Conservation (phyloP, 2,329 filamentous ascomycete species). For the Diplodia seriata region DNA sequence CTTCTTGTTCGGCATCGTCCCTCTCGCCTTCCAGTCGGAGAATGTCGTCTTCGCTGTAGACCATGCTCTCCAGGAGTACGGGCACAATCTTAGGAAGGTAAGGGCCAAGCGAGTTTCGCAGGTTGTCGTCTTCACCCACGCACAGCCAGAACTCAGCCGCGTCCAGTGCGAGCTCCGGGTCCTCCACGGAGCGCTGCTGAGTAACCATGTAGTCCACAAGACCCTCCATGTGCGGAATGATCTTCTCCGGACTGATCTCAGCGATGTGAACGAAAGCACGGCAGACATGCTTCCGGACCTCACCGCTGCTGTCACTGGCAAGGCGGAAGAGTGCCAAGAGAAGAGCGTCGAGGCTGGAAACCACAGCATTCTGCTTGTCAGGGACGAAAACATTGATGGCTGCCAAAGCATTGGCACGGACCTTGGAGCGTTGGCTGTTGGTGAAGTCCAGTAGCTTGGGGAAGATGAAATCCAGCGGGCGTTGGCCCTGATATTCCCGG, state of each 20-base stretch:
- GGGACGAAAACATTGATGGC: constrained; percentile 93
- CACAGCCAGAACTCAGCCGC: constrained; percentile 98
- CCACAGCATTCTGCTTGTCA: constrained; percentile 80
- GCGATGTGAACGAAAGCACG: constrained; percentile 91
- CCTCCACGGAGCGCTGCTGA: constrained; percentile 81
- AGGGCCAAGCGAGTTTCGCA: constrained; percentile 78
- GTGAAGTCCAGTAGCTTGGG: constrained; percentile 91
- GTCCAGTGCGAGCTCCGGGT: constrained; percentile 89
- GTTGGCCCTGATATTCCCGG: constrained; percentile 84
- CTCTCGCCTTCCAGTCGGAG: constrained; percentile 77
- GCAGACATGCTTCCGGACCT: constrained; percentile 92
- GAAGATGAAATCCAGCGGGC: constrained; percentile 85
- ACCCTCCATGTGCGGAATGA: constrained; percentile 84
- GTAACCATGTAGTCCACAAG: constrained; percentile 91
- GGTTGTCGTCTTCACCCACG: constrained; percentile 82
- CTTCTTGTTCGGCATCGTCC: constrained; percentile 87
- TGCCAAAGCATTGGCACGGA: constrained; percentile 79
- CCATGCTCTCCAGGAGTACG: constrained; percentile 90
- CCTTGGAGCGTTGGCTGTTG: constrained; percentile 74
- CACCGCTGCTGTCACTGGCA: constrained; percentile 75
- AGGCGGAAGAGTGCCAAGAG: constrained; percentile 83
- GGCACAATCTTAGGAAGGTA: constrained; percentile 87
- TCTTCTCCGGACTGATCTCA: constrained; percentile 87
- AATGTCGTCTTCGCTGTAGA: constrained; percentile 95
- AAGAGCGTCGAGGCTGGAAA: constrained; percentile 80